phyloP scores from a whole-genome alignment of 106 monocot species.

The Xerophyta viscosa region DNA sequence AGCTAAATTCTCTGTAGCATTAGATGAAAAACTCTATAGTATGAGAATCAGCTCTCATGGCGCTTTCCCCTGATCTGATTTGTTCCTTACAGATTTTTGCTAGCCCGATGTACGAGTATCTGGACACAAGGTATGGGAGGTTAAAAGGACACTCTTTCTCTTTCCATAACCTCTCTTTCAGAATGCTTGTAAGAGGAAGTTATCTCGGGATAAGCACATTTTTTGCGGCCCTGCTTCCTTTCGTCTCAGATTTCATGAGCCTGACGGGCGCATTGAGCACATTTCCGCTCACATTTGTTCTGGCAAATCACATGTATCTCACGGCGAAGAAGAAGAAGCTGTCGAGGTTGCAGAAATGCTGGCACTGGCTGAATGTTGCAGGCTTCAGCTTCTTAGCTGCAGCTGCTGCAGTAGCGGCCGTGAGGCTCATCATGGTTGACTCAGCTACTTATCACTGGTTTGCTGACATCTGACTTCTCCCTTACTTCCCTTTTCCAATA shows the following conservation, averaged over 20 bases:
- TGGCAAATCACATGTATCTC: slow-evolving; percentile 49
- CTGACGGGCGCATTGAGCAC: slow-evolving; percentile 53
- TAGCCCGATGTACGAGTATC: slow-evolving; percentile 53
- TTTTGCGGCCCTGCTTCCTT: slow-evolving; percentile 45
- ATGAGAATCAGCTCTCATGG: too few relatives aligned
- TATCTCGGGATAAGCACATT: too few relatives aligned
- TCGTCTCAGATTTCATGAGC: slow-evolving; percentile 63
- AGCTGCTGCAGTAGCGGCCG: slow-evolving; percentile 34
- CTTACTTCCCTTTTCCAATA: too few relatives aligned
- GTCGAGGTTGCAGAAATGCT: slow-evolving; percentile 20
- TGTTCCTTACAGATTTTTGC: slow-evolving; percentile 60
- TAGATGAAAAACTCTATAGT: too few relatives aligned
- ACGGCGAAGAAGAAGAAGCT: slow-evolving; percentile 40
- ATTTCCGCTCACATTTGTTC: too few relatives aligned
- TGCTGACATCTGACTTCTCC: slow-evolving; percentile 48
- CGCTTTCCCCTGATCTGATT: too few relatives aligned
- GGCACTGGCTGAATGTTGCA: slow-evolving; percentile 42
- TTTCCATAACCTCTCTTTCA: slow-evolving; percentile 21
- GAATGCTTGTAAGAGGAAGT: slow-evolving; percentile 19
- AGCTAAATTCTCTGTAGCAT: too few relatives aligned
- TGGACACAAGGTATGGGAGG: slow-evolving; percentile 47
- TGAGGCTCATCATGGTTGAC: slow-evolving; percentile 37
- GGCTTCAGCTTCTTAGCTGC: slow-evolving; percentile 31
- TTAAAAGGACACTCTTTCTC: slow-evolving; percentile 36
- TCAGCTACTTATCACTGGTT: slow-evolving; percentile 42